Conservation (phyloP, 2,329 filamentous ascomycete genomes). For the Claviceps sp. region DNA sequence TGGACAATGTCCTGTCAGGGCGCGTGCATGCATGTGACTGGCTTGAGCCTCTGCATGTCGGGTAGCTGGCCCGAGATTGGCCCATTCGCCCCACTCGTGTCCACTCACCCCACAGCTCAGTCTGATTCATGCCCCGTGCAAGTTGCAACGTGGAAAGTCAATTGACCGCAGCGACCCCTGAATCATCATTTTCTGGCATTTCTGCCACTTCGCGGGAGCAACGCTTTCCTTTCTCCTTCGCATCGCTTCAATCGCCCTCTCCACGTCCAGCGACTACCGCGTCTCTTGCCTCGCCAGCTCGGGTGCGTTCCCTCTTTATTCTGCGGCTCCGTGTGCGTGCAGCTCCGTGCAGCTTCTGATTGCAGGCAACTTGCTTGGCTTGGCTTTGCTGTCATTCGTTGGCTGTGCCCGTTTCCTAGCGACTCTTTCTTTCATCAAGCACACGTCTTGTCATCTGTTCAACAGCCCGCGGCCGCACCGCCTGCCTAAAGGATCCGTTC, state of each 20-base stretch:
- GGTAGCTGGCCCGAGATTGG: neutral
- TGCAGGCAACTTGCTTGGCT: neutral
- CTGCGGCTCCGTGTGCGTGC: neutral
- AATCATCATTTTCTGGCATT: neutral
- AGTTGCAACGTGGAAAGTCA: neutral
- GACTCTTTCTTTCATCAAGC: neutral
- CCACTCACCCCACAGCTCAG: neutral
- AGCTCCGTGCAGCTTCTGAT: neutral
- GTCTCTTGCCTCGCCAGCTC: slow-evolving; percentile 2
- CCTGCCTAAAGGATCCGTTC: neutral
- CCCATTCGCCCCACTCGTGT: neutral
- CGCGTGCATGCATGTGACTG: neutral
- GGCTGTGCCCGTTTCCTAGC: neutral
- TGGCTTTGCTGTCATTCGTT: neutral
- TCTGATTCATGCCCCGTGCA: neutral
- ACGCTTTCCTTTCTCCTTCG: neutral
- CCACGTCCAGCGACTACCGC: neutral
- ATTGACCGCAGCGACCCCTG: slow-evolving; percentile 1
- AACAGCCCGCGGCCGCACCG: neutral
- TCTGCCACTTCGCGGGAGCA: neutral
- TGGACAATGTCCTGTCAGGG: too few relatives aligned
- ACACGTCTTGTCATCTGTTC: neutral
- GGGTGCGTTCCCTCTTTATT: neutral
- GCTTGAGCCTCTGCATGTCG: neutral
- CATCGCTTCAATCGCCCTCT: slow-evolving; percentile 1